These are phyloP conservation scores for Allantophomopsis lycopodina DNA, from an alignment of 2,329 filamentous ascomycete species.

Conservation along the genomic window DNA sequence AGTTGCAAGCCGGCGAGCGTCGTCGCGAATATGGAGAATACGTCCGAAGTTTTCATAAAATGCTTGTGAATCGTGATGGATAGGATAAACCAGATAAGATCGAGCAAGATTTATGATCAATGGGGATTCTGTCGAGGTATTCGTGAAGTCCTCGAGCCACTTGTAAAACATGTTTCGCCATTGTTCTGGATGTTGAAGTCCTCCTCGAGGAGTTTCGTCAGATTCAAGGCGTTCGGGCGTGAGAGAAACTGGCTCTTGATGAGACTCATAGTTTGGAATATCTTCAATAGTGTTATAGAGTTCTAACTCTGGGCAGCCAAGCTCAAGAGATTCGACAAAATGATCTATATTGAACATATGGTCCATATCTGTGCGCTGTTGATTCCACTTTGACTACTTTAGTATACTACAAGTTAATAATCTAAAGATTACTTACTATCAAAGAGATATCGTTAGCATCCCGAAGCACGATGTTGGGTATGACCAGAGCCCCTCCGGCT, in stretches of 20 bases:
- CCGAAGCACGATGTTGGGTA: background rate
- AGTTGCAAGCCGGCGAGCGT: conserved; percentile 12
- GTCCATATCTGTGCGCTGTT: background rate
- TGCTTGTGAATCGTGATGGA: conserved; percentile 16
- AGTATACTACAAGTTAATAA: too few species aligned
- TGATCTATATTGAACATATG: background rate
- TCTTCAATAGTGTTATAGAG: background rate
- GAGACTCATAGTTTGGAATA: background rate
- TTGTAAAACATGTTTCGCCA: background rate
- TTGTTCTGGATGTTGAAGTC: background rate
- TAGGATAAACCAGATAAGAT: conserved; percentile 21
- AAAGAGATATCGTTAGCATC: background rate
- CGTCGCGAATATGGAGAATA: conserved; percentile 16
- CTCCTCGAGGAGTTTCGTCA: background rate
- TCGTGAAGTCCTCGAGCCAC: background rate
- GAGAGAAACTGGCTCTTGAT: background rate
- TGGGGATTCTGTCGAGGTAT: background rate
- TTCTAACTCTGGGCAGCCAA: background rate
- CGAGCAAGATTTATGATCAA: conserved; percentile 11
- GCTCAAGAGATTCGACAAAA: background rate
- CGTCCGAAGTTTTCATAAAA: conserved; percentile 22
- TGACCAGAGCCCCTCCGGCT: conserved; percentile 13
- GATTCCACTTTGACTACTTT: background rate
- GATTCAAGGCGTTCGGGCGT: background rate
- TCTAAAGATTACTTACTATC: too few species aligned